Conservation (phyloP, 176 grass and related monocot species). For the Carex littledalei region DNA sequence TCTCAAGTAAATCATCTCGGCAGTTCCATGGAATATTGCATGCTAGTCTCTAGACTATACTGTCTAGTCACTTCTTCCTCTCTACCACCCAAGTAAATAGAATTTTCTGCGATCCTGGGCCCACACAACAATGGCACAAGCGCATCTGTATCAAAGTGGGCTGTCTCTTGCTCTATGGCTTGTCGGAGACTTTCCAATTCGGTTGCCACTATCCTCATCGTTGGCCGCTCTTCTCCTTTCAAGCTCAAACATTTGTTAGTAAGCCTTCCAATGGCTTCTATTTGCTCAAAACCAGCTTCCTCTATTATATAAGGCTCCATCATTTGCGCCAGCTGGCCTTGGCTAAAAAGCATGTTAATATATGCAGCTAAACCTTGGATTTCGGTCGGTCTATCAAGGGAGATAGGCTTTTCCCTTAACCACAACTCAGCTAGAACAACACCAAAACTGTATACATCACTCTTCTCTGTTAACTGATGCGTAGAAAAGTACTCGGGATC, state of each 20-base stretch:
- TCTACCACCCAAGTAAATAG: neutral
- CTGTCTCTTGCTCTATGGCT: neutral
- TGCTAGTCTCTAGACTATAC: neutral
- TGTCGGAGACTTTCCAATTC: neutral
- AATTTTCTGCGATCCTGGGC: neutral
- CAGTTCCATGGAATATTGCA: neutral
- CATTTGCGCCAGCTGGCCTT: neutral
- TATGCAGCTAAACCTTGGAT: neutral
- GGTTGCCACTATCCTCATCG: neutral
- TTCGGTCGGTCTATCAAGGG: neutral
- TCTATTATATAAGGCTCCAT: neutral
- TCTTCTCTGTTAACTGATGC: conserved; percentile 26
- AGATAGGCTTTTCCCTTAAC: neutral
- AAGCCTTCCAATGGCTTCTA: neutral
- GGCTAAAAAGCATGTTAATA: neutral
- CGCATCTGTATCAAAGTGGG: neutral
- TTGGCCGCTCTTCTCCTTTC: neutral
- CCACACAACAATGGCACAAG: neutral
- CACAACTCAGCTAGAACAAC: conserved; percentile 22
- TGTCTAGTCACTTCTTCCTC: neutral
- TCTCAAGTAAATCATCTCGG: neutral
- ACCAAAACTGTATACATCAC: conserved; percentile 32
- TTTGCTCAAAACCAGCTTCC: neutral
- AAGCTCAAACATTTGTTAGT: neutral
- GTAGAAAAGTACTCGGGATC: conserved; percentile 32